Conservation (phyloP, 805 yeast species). For the Alloascoidea africana region DNA sequence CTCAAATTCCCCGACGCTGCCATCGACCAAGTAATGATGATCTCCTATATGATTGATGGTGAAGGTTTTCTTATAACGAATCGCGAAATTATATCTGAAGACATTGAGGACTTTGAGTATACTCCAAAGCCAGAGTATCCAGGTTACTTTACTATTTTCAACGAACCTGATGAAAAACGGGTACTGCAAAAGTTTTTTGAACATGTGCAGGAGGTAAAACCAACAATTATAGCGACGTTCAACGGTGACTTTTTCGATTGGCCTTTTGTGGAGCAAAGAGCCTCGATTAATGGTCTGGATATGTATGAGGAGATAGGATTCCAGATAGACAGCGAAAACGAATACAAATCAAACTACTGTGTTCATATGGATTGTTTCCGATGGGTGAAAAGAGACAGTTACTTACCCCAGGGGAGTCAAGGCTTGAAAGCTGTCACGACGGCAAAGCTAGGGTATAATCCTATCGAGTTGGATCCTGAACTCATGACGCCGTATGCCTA, state of each 20-base stretch:
- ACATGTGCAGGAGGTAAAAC: slow-evolving; percentile 74
- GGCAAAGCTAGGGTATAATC: slow-evolving; percentile 89
- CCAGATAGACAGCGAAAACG: slow-evolving; percentile 77
- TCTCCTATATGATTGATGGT: slow-evolving; percentile 97
- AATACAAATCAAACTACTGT: slow-evolving; percentile 84
- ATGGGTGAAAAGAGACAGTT: slow-evolving; percentile 97
- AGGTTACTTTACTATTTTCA: slow-evolving; percentile 79
- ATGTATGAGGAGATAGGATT: slow-evolving; percentile 93
- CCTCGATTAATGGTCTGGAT: slow-evolving; percentile 68
- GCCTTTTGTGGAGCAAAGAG: slow-evolving; percentile 93
- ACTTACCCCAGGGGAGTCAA: slow-evolving; percentile 95
- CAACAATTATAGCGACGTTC: slow-evolving; percentile 95
- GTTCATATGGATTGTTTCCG: slow-evolving; percentile 94
- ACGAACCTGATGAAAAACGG: slow-evolving; percentile 74
- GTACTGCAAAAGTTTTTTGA: slow-evolving; percentile 69
- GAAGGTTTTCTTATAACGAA: slow-evolving; percentile 91
- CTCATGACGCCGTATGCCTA: slow-evolving; percentile 96
- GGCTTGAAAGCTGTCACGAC: slow-evolving; percentile 97
- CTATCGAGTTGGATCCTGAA: slow-evolving; percentile 94
- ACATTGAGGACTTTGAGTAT: slow-evolving; percentile 92
- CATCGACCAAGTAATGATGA: slow-evolving; percentile 94
- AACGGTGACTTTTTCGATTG: slow-evolving; percentile 99
- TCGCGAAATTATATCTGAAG: slow-evolving; percentile 85
- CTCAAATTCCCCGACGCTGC: slow-evolving; percentile 88
- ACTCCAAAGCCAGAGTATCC: slow-evolving; percentile 95